Evolutionary conservation across 108 stramenopile species (phyloP), one percentile per base, ranked within the genome.

Genomic region (Epipyxis sp.): DNA sequence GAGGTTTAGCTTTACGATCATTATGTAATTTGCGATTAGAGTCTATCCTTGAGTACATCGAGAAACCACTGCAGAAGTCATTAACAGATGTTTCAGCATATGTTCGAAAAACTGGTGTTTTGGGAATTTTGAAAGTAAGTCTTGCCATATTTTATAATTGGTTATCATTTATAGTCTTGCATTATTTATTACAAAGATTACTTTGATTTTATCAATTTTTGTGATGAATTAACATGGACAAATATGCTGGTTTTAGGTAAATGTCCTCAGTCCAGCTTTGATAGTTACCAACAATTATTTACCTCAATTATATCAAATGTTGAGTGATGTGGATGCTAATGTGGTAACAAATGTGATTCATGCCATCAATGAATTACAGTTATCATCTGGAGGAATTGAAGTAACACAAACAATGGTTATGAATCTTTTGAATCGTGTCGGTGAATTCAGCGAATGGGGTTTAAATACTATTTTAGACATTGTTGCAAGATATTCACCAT

Each of bases 371-470:
- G 99, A 99, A 87, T 91, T 96, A 91, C 81, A 86, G 30, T 83
- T 86, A 54, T 88, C 89, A 2, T 88, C 90, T 69, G 99, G 99
- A 30, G 98, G 98, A 20, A 94, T 99, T 93, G 94, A 92, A 44
- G 86, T 96, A 44, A 96, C 95, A 81, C 79, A 91, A 0, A 92
- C 93, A 57, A 91, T 96, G 58, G 93, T 99, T 84, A 83, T 95
- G 76, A 95, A 94, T 69, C 87, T 99, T 41, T 86, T 99, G 69
- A 94, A 94, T 81, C 90, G 99, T 44, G 88, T 99, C 78, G 91
- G 91, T 58, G 96, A 96, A 79, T 99, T 98, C 82, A 91, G 89
- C 59, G 98, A 99, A 84, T 99, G 98, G 89, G 96, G 96, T 58
- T 86, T 96, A 42, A 87, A 94, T 58, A 81, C 91, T 59, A 90